Evolutionary conservation across 1,284 basidiomycete species (phyloP).

Genomic region (Tranzscheliella williamsii): DNA sequence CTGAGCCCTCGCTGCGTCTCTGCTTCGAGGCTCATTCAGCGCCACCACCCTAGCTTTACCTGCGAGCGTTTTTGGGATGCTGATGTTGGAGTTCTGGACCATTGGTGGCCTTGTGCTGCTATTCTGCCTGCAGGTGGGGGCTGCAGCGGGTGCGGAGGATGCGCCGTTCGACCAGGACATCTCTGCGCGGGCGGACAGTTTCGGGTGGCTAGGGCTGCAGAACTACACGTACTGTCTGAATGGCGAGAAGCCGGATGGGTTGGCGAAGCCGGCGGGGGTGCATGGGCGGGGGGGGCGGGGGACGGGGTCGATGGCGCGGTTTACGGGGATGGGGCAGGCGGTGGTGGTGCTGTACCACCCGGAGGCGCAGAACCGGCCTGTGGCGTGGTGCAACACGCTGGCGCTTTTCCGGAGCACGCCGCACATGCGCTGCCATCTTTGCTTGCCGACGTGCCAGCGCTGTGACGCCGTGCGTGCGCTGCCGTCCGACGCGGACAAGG

Average conservation of each 20-base stretch:
- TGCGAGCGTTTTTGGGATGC: too few species aligned
- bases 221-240: conserved; percentile 29
- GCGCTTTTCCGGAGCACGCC: conserved; percentile 15
- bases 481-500: background rate
- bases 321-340: conserved; percentile 24
- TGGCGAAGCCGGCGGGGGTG: conserved; percentile 13
- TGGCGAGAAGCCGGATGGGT: conserved; percentile 5
- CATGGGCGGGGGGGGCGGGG: background rate
- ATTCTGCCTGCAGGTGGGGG: background rate
- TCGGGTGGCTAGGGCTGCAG: conserved; percentile 31
- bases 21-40: too few species aligned
- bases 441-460: conserved; percentile 29
- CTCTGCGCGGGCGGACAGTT: conserved; percentile 16
- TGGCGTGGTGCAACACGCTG: conserved; percentile 36
- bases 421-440: conserved; percentile 11
- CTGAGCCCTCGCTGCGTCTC: background rate
- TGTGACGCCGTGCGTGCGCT: conserved; percentile 17
- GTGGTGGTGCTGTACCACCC: conserved; percentile 37
- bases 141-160: background rate
- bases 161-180: background rate
- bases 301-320: background rate
- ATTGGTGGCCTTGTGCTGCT: background rate
- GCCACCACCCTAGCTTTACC: too few species aligned
- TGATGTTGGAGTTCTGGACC: too few species aligned
- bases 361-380: conserved; percentile 14